Percentiles rank a stretch among this genome's conserved stretches.
phyloP scores from a whole-genome alignment of 176 grass and related monocot genomes.

The Cenchrus americanus region DNA sequence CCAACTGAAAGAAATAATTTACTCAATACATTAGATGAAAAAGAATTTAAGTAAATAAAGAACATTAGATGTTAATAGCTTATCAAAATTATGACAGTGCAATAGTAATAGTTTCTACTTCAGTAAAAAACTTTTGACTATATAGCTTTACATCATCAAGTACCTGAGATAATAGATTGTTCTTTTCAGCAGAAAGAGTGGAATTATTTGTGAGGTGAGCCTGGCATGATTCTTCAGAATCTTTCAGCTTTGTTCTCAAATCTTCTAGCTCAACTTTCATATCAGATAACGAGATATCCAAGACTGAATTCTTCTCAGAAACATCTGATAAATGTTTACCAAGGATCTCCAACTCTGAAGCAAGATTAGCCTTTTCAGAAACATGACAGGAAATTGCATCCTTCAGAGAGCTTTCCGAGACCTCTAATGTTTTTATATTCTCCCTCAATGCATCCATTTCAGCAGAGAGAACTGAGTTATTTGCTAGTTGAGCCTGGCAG shows the following conservation, averaged over 20 bases:
- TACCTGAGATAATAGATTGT: constrained; percentile 71
- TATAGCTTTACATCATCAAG: constrained; percentile 24
- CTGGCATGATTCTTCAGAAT: constrained; percentile 59
- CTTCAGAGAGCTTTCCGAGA: constrained; percentile 63
- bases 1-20: constrained; percentile 56
- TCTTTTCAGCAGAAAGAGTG: constrained; percentile 62
- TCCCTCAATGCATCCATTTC: constrained; percentile 67
- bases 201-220: constrained; percentile 43
- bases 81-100: constrained; percentile 15
- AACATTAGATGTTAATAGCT: constrained; percentile 31
- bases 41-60: constrained; percentile 8
- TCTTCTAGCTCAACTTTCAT: constrained; percentile 51
- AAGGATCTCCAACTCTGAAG: constrained; percentile 67
- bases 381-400: constrained; percentile 52
- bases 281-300: constrained; percentile 60
- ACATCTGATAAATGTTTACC: constrained; percentile 47
- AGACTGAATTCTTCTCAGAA: constrained; percentile 59
- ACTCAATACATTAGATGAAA: constrained; percentile 34
- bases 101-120: constrained; percentile 36
- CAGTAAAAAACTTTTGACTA: constrained; percentile 20
- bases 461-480: constrained; percentile 44
- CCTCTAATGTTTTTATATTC: constrained; percentile 56
- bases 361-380: constrained; percentile 66
- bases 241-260: constrained; percentile 61
- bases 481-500: constrained; percentile 41